A percentile compares a stretch with the other conserved stretches of the same genome.
Evolutionary conservation across 108 stramenopile species (phyloP).

Genomic region (Skeletonema marinoi): DNA sequence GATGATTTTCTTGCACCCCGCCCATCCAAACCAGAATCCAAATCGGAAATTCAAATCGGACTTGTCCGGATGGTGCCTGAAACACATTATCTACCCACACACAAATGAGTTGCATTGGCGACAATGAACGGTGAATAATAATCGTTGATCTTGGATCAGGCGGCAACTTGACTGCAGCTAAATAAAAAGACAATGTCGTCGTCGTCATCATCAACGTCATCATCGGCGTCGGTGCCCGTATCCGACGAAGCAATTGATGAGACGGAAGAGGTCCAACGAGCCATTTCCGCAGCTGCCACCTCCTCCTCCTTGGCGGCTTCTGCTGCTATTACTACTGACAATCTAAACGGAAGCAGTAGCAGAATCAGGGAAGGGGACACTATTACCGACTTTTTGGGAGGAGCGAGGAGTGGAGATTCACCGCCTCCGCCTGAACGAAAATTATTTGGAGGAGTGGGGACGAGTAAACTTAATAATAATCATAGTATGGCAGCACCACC

Average conservation of each 20-base stretch:
- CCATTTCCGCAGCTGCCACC: neutral
- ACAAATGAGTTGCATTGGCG: too few relatives aligned
- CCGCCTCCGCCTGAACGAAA: slow-evolving; percentile 8
- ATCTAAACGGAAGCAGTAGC: neutral
- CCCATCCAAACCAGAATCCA: too few relatives aligned
- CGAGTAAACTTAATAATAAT: neutral
- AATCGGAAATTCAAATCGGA: too few relatives aligned
- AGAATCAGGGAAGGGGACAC: neutral
- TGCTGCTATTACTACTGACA: neutral
- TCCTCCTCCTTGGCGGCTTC: too few relatives aligned
- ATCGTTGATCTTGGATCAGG: slow-evolving; percentile 20
- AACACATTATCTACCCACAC: too few relatives aligned
- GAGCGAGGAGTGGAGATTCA: neutral
- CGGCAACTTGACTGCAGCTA: neutral
- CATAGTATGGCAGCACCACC: neutral
- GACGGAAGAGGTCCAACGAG: neutral
- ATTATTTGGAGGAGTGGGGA: neutral
- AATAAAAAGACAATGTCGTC: neutral
- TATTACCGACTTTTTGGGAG: neutral
- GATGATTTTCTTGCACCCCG: too few relatives aligned
- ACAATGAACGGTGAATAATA: slow-evolving; percentile 49
- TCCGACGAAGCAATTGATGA: slow-evolving; percentile 4
- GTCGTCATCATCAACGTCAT: neutral
- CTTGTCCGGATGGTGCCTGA: too few relatives aligned
- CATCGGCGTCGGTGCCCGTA: slow-evolving; percentile 14